Evolutionary conservation across 208 protist species (phyloP).

Genomic region (Trypanosoma melophagium): DNA sequence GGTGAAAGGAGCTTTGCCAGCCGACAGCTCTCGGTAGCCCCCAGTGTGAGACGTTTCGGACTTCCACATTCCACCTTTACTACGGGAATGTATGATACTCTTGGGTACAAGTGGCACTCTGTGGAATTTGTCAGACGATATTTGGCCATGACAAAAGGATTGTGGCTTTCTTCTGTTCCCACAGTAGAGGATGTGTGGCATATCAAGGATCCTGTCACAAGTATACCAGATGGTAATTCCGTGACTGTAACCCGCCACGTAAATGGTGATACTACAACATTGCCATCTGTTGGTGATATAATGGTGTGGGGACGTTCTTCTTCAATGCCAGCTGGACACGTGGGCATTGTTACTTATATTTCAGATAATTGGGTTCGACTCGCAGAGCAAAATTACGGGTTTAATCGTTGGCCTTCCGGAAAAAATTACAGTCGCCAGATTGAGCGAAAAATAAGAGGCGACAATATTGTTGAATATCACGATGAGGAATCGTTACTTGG

Average conservation of each 20-base stretch:
- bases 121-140: conserved; percentile 77
- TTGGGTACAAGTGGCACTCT: conserved; percentile 71
- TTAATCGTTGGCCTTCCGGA: conserved; percentile 48
- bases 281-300: conserved; percentile 49
- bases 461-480: conserved; percentile 36
- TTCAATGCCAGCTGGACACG: conserved; percentile 58
- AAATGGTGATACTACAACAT: conserved; percentile 34
- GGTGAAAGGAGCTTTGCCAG: conserved; percentile 56
- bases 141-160: conserved; percentile 58
- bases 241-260: conserved; percentile 33
- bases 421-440: conserved; percentile 58
- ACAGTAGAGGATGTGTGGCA: conserved; percentile 62
- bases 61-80: not conserved
- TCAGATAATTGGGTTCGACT: conserved; percentile 33
- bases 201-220: conserved; percentile 29
- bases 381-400: conserved; percentile 76
- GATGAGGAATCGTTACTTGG: conserved; percentile 58
- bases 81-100: conserved; percentile 26
- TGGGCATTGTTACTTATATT: conserved; percentile 55
- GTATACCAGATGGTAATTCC: conserved; percentile 24
- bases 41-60: conserved; percentile 16
- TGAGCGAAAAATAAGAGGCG: conserved; percentile 19
- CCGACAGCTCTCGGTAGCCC: conserved; percentile 46
- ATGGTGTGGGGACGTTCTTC: conserved; percentile 55
- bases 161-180: conserved; percentile 57